Evolutionary conservation across 495 filamentous ascomycete species (phyloP), one percentile per base, ranked within the genome.

Genomic region (Penicillium odoratum): DNA sequence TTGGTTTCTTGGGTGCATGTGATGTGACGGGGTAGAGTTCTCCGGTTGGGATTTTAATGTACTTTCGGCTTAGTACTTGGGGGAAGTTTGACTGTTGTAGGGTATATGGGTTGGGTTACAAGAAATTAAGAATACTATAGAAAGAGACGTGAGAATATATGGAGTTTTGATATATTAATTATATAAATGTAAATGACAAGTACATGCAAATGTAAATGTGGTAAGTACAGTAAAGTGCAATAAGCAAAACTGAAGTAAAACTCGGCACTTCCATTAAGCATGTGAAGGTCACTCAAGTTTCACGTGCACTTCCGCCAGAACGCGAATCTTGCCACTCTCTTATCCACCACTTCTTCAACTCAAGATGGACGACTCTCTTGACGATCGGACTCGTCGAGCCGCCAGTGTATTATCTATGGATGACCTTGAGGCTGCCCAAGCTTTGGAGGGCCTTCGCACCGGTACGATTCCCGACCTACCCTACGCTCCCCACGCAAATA

Each of bases 381-480:
- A 77, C 40, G 75, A 78, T 61, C 74, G 77, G 26, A 69, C 70
- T 60, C 74, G 71, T 66, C 73, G 75, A 61, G 75, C 75, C 33
- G 69, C 75, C 51, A 79, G 77, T 63, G 75, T 77, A 31, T 55
- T 89, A 44, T 91, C 85, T 47, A 84, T 93, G 61, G 92, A 97
- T 64, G 92, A 97, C 67, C 85, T 90, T 13, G 88, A 95, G 66
- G 93, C 92, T 29, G 92, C 92, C 31, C 91, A 96, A 74, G 92
- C 93, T 11, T 73, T 97, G 21, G 88, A 89, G 36, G 89, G 91
- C 55, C 80, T 97, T 52, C 85, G 90, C 71, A 86, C 90, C 65
- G 90, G 92, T 96, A 69, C 71, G 80, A 61, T 26, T 29, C 38
- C 48, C 8, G 18, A 34, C 29, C 1, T 18, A 5, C 38, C 34